Percentiles rank a stretch among this genome's conserved stretches.
phyloP scores from a whole-genome alignment of 352 stramenopile species.

The Phytophthora cajani region DNA sequence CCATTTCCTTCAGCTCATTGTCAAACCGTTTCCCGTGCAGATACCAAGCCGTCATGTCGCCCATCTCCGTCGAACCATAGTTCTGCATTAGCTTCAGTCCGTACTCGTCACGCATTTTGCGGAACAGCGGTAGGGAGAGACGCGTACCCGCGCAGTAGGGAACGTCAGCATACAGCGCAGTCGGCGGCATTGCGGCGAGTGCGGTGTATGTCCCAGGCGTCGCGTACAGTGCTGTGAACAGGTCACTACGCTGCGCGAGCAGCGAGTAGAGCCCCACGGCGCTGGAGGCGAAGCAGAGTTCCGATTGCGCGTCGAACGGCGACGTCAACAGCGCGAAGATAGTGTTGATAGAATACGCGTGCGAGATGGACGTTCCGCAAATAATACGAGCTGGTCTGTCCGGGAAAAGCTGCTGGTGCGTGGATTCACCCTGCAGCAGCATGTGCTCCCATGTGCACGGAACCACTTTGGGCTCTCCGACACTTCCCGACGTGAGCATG shows the following conservation, averaged over 20 bases:
- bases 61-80: conserved; percentile 88
- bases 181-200: conserved; percentile 58
- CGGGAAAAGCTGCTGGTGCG: conserved; percentile 78
- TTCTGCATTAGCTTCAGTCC: conserved; percentile 85
- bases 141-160: conserved; percentile 76
- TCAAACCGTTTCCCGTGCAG: conserved; percentile 53
- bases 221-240: conserved; percentile 71
- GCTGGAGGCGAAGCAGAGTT: conserved; percentile 76
- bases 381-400: conserved; percentile 65
- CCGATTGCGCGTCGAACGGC: conserved; percentile 59
- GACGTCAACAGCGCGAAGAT: conserved; percentile 84
- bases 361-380: conserved; percentile 81
- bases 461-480: conserved; percentile 81
- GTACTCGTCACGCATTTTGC: conserved; percentile 57
- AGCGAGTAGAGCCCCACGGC: conserved; percentile 57
- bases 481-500: conserved; percentile 87
- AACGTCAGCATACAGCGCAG: conserved; percentile 66
- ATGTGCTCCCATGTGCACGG: conserved; percentile 78
- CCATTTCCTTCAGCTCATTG: conserved; percentile 51
- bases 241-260: conserved; percentile 45
- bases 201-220: conserved; percentile 84
- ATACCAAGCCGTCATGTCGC: conserved; percentile 77
- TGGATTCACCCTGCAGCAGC: conserved; percentile 81
- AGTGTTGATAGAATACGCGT: conserved; percentile 88
- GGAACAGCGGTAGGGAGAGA: conserved; percentile 63